Conservation (phyloP, 208 protist genomes). For the Plasmodiophora brassicae region DNA sequence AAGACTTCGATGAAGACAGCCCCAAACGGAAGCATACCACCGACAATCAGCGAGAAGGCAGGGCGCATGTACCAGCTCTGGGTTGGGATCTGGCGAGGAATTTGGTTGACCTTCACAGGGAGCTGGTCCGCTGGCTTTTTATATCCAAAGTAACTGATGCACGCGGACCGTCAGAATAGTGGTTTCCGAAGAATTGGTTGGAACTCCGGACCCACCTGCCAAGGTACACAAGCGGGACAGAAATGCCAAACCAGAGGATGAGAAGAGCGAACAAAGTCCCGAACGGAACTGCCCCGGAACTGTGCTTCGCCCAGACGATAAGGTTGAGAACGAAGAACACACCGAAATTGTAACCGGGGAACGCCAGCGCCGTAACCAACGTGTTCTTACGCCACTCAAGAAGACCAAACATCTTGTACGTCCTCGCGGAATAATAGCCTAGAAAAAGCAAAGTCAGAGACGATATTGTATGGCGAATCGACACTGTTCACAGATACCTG, state of each 20-base stretch:
- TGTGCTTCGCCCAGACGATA: slow-evolving; percentile 62
- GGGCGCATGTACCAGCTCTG: slow-evolving; percentile 77
- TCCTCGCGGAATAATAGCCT: slow-evolving; percentile 29
- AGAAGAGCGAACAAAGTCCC: slow-evolving; percentile 56
- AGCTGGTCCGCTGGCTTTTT: slow-evolving; percentile 69
- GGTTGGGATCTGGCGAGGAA: slow-evolving; percentile 86
- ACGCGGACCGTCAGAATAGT: slow-evolving; percentile 64
- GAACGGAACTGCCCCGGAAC: slow-evolving; percentile 52
- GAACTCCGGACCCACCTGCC: slow-evolving; percentile 45
- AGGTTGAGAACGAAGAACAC: slow-evolving; percentile 78
- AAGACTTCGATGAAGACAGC: slow-evolving; percentile 94
- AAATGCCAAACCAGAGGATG: slow-evolving; percentile 79
- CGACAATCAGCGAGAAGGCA: slow-evolving; percentile 68
- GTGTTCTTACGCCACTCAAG: slow-evolving; percentile 49
- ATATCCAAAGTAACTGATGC: slow-evolving; percentile 83
- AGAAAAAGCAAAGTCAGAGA: not conserved
- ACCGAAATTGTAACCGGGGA: slow-evolving; percentile 67
- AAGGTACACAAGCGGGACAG: slow-evolving; percentile 83
- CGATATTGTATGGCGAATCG: not conserved
- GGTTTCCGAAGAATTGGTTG: slow-evolving; percentile 77
- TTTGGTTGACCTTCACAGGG: slow-evolving; percentile 81
- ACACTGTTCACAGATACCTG: no score
- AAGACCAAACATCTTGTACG: slow-evolving; percentile 40
- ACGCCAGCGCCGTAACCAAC: slow-evolving; percentile 62
- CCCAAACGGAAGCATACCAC: slow-evolving; percentile 87